A percentile compares a stretch with the other conserved stretches of the same genome.
These are phyloP conservation scores for Allium sativum DNA, from an alignment of 106 monocot species.

Conservation along the genomic window DNA sequence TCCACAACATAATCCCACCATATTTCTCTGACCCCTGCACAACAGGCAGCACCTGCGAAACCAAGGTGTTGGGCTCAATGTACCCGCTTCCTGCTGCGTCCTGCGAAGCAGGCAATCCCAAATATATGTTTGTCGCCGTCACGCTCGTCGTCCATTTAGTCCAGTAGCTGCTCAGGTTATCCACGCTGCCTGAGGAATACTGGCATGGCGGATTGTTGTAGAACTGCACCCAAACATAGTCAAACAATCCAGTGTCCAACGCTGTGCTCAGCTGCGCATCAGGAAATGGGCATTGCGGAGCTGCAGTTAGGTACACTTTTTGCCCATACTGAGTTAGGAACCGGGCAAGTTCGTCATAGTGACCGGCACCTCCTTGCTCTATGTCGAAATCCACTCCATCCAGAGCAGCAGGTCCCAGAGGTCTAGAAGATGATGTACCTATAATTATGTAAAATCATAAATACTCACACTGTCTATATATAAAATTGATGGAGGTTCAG, in stretches of 20 bases:
- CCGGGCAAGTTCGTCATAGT: constrained; percentile 29
- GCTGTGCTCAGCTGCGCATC: constrained; percentile 24
- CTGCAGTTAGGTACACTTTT: constrained; percentile 36
- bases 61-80: constrained; percentile 22
- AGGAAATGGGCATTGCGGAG: constrained; percentile 51
- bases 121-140: constrained; percentile 10
- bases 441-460: neutral
- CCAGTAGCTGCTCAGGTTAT: constrained; percentile 22
- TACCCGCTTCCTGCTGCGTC: constrained; percentile 47
- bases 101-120: constrained; percentile 39
- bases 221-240: constrained; percentile 52
- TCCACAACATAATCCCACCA: constrained; percentile 60
- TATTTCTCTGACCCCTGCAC: constrained; percentile 24
- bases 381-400: constrained; percentile 63
- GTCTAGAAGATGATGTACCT: constrained; percentile 27
- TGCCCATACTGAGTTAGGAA: constrained; percentile 12
- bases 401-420: constrained; percentile 35
- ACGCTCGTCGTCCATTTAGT: constrained; percentile 30
- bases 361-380: constrained; percentile 14
- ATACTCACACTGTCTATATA: neutral
- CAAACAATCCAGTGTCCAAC: constrained; percentile 31
- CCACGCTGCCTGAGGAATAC: constrained; percentile 22
- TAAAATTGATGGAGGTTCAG: neutral
- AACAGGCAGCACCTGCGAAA: constrained; percentile 28
- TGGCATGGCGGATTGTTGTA: constrained; percentile 46